These are phyloP conservation scores for Botrytis byssoidea DNA, from an alignment of 2,329 filamentous ascomycete genomes.

Conservation along the genomic window DNA sequence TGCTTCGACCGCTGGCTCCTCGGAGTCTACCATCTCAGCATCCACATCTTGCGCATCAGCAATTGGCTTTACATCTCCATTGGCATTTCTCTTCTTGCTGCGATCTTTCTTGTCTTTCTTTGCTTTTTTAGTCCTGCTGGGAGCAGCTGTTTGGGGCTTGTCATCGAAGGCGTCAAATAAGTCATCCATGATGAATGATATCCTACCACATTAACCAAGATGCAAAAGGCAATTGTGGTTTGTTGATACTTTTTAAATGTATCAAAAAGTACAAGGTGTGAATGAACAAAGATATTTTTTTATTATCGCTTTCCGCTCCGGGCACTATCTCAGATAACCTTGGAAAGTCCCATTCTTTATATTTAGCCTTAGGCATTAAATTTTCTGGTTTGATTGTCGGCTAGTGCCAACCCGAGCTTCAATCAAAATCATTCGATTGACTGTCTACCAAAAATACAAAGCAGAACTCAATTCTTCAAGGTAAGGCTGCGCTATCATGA, in stretches of 20 bases:
- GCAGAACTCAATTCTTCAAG: conserved; percentile 25
- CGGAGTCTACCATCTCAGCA: conserved; percentile 56
- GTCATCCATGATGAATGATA: conserved; percentile 62
- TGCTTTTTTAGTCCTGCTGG: conserved; percentile 38
- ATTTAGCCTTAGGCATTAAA: conserved; percentile 9
- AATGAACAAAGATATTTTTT: conserved; percentile 18
- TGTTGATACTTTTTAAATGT: conserved; percentile 2
- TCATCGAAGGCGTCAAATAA: conserved; percentile 82
- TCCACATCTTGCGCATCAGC: conserved; percentile 59
- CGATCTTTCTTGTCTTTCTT: conserved; percentile 55
- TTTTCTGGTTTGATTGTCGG: conserved; percentile 1
- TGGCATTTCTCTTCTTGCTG: conserved; percentile 83
- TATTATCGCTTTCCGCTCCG: conserved; percentile 4
- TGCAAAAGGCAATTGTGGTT: neutral
- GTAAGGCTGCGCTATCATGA: neutral
- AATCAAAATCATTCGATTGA: conserved; percentile 29
- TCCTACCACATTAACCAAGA: neutral
- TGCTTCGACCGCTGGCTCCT: conserved; percentile 22
- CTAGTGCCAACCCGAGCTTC: conserved; percentile 23
- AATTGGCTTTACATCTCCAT: conserved; percentile 69
- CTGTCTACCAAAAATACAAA: conserved; percentile 18
- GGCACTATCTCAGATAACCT: conserved; percentile 9
- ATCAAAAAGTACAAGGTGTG: conserved; percentile 16
- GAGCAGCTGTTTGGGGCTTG: conserved; percentile 49
- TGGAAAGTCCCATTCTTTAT: conserved; percentile 1